Evolutionary conservation across 129 eudicot genomes (phyloP).

Genomic region (Artemisia annua): DNA sequence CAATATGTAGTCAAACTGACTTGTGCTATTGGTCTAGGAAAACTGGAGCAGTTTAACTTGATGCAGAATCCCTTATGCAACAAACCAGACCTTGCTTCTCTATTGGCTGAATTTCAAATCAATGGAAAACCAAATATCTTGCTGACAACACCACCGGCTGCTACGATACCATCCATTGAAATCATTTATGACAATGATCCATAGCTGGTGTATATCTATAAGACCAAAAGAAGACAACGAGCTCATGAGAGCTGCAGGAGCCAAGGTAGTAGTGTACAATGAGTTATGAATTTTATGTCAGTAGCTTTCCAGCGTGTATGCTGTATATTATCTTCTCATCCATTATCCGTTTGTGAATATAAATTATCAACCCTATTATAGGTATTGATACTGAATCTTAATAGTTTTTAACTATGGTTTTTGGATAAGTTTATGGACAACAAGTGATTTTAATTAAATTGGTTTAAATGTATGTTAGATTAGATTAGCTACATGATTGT

Average conservation of each 20-base stretch:
- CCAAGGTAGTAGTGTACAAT: background rate
- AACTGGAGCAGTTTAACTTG: constrained; percentile 66
- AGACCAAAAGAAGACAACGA: background rate
- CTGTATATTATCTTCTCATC: too few species aligned
- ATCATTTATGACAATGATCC: background rate
- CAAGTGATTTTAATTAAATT: too few species aligned
- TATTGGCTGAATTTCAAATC: constrained; percentile 46
- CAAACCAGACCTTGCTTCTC: constrained; percentile 34
- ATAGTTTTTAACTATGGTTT: background rate
- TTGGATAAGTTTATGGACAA: too few species aligned
- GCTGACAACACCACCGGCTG: constrained; percentile 9
- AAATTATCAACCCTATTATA: background rate
- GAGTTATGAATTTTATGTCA: background rate
- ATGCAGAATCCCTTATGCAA: constrained; percentile 42
- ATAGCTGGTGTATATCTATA: too few species aligned
- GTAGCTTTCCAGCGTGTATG: too few species aligned
- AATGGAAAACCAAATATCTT: constrained; percentile 47
- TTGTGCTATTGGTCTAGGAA: constrained; percentile 37
- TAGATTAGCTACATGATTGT: too few species aligned
- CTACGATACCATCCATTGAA: too few species aligned
- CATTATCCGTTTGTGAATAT: too few species aligned
- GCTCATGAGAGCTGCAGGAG: background rate
- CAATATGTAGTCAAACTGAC: background rate
- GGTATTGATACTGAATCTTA: background rate
- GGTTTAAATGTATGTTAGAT: too few species aligned